phyloP scores from a whole-genome alignment of 345 rosid genomes.

The Passiflora organensis region DNA sequence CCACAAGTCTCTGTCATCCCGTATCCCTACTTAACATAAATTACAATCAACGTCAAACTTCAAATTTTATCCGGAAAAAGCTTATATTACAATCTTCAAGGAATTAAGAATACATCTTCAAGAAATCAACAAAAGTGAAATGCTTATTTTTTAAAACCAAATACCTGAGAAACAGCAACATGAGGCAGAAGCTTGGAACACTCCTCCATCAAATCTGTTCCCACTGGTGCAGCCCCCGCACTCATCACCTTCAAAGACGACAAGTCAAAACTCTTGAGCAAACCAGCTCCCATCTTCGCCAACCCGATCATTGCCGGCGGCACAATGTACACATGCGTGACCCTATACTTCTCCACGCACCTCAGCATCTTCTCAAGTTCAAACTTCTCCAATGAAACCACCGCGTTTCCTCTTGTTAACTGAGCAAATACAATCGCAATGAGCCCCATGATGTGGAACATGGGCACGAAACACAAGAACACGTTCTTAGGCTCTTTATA shows the following conservation, averaged over 20 bases:
- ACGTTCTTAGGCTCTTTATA: constrained; percentile 12
- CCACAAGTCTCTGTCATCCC: constrained; percentile 92
- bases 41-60: neutral
- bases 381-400: constrained; percentile 47
- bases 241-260: constrained; percentile 60
- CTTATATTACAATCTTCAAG: too few relatives aligned
- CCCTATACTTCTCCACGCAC: constrained; percentile 47
- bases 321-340: constrained; percentile 68
- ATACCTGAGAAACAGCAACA: constrained; percentile 57
- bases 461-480: constrained; percentile 24
- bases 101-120: too few relatives aligned
- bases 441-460: constrained; percentile 24
- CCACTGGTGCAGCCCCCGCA: constrained; percentile 80
- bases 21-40: constrained; percentile 51
- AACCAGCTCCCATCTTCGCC: constrained; percentile 43
- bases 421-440: constrained; percentile 6
- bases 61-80: too few relatives aligned
- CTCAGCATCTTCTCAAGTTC: constrained; percentile 46
- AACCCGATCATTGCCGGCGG: constrained; percentile 81
- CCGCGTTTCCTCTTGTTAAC: constrained; percentile 29
- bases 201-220: constrained; percentile 80
- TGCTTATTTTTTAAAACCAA: neutral
- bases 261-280: constrained; percentile 46
- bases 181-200: constrained; percentile 55
- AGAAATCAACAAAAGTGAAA: too few relatives aligned